Conservation (phyloP, 768 basidiomycete genomes). For the Tricholoma terreum region DNA sequence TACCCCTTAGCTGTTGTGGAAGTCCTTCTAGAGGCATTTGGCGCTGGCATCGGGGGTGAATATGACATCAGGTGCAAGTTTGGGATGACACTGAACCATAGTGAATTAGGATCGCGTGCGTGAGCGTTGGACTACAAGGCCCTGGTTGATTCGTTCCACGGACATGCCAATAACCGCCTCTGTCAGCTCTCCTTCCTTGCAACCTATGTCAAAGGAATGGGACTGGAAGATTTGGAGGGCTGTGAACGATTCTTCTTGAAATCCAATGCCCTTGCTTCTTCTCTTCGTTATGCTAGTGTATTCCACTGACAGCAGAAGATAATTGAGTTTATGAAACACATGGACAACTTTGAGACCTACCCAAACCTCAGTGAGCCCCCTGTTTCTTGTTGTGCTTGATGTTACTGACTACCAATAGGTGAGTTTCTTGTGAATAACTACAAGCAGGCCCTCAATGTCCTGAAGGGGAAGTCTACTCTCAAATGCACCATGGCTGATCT, state of each 20-base stretch:
- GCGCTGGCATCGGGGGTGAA: conserved; percentile 7
- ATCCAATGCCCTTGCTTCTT: conserved; percentile 24
- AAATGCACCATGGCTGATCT: conserved; percentile 1
- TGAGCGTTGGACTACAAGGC: conserved; percentile 2
- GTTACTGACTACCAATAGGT: background rate
- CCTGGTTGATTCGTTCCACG: conserved; percentile 20
- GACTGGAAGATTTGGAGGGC: no score
- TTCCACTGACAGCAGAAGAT: conserved; percentile 16
- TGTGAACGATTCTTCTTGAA: conserved; percentile 15
- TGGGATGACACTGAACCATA: conserved; percentile 15
- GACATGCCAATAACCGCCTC: conserved; percentile 18
- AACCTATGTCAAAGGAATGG: no score
- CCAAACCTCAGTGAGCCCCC: conserved; percentile 2
- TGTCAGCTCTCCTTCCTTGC: no score
- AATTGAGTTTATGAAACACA: no score
- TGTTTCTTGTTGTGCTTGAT: background rate
- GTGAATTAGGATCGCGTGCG: conserved; percentile 12
- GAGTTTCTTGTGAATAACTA: conserved; percentile 5
- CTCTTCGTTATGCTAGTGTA: conserved; percentile 10
- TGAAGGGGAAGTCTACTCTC: background rate
- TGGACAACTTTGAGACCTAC: no score
- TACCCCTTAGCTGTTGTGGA: conserved; percentile 19
- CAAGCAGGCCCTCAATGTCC: background rate
- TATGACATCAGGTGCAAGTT: conserved; percentile 26
- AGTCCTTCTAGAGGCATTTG: conserved; percentile 14